Base-by-base conservation (phyloP, 108 stramenopile genomes). In the Nannochloropsis salina region DNA sequence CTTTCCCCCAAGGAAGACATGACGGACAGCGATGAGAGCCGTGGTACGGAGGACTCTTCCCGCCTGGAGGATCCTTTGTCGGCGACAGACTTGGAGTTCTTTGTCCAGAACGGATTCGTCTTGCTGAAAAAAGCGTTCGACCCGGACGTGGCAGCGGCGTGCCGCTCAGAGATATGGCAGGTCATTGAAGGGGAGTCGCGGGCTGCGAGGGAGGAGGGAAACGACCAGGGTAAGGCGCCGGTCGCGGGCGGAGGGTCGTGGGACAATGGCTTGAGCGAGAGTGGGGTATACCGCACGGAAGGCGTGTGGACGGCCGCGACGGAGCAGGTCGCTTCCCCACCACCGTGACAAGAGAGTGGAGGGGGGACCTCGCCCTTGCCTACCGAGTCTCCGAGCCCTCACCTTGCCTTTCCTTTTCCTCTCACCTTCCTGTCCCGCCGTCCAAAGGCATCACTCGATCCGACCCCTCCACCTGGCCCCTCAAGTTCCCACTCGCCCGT, bases 381-480 rank as follows among this genome's bases (percentile, higher is more conserved):
- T 31, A 31, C 31, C 31, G 31, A 31, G 1, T 31, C 31, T 31
- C 31, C 31, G 31, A 31, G 31, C 31, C 31, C 31, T 31, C 31
- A 31, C 31, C 31, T 1, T 1, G 31, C 31, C 31, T 31, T 31
- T 31, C 31, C 31, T 31, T 31, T 31, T 31, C 1, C 31, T 31
- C 31, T 31, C 31, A 1, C 31, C 31, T 31, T 31, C 31, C 31
- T 31, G 31, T 31, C 31, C 31, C 31, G 31, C 31, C 31, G 31
- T 31, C 31, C 31, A 31, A 31, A 15, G 82, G 5, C 21, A 82
- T 82, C 3, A 20, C 44, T 82, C 82, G 44, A 4, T 15, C 15
- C 82, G 82, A 82, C 21, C 82, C 82, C 20, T 82, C 82, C 82
- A 82, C 82, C 42, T 82, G 82, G 82, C 44, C 44, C 20, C 18